Base-by-base conservation (phyloP, 192 early-diverging fungal species). In the Chytriomyces hyalinus region DNA sequence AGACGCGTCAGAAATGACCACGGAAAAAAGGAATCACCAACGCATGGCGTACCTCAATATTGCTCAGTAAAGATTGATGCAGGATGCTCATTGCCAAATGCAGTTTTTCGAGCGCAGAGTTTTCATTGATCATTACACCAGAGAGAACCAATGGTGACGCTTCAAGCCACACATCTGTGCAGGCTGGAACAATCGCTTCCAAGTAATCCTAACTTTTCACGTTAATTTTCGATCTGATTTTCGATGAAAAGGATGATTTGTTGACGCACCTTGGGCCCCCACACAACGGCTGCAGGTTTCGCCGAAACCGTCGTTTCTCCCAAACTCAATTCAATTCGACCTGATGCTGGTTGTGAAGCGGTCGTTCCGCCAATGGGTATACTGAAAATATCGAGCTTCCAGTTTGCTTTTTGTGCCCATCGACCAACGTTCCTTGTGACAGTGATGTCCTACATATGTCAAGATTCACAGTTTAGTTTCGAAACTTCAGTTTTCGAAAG, bases 121-220 rank as follows among this genome's bases (percentile, higher is more conserved):
- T 59, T 59, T 71, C 69, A 26, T 51, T 71, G 50, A 71, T 71
- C 57, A 71, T 59, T 10, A 15, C 49, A 10, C 69, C 69, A 6
- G 69, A 71, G 6, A 71, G 69, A 13, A 71, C 69, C 22, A 43
- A 24, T 4, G 69, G 49, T 6, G 36, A 48, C 6, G 69, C n/a
- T 57, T 71, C 69, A 17, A 71, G 50, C 69, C 69, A 71, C 50
- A 71, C 45, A 15, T 71, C 69, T 8, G 57, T 59, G 51, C 69
- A 71, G 4, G 50, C 69, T 15, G 69, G 69, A 26, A 71, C 49
- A 59, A 71, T 60, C 20, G 51, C 69, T 13, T 36, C 48, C 20
- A 71, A 9, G 10, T 57, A 60, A 9, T 71, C 69, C 17, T 17
- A 28, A 8, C 2, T 22, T 28, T 51, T 26, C 20, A 45, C 50